phyloP scores from a whole-genome alignment of 73 alveolate genomes.

The Symbiodinium pilosum region DNA sequence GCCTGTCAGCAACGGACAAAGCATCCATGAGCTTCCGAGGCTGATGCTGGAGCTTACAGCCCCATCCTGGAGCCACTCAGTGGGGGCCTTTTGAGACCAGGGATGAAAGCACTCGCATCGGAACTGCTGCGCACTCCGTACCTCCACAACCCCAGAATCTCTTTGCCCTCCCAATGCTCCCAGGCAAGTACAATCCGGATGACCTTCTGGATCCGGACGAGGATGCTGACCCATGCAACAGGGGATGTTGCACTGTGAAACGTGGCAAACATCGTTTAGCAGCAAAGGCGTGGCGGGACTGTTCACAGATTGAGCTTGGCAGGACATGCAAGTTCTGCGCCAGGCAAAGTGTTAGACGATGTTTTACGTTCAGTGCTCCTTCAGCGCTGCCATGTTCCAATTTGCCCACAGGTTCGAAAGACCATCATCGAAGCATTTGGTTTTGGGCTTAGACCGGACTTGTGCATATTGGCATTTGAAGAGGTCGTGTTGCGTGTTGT shows the following conservation, averaged over 20 bases:
- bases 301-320: too few relatives aligned
- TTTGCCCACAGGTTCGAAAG: conserved; percentile 22
- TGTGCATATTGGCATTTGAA: not conserved
- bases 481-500: not conserved
- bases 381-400: not conserved
- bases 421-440: conserved; percentile 92
- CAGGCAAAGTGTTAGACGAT: not conserved
- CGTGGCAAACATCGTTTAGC: too few relatives aligned
- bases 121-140: too few relatives aligned
- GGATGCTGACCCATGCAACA: conserved; percentile 12
- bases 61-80: conserved; percentile 83
- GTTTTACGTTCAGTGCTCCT: not conserved
- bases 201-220: conserved; percentile 88
- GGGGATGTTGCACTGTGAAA: too few relatives aligned
- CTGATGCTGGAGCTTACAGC: conserved; percentile 55
- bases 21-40: not conserved
- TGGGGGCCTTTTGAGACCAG: too few relatives aligned
- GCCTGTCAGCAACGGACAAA: too few relatives aligned
- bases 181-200: conserved; percentile 71
- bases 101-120: too few relatives aligned
- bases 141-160: too few relatives aligned
- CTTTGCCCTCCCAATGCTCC: too few relatives aligned
- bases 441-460: not conserved
- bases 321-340: conserved; percentile 75
- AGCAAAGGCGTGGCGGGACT: too few relatives aligned